Evolutionary conservation across 768 basidiomycete genomes (phyloP).

Genomic region (Cystobasidium onofrii): DNA sequence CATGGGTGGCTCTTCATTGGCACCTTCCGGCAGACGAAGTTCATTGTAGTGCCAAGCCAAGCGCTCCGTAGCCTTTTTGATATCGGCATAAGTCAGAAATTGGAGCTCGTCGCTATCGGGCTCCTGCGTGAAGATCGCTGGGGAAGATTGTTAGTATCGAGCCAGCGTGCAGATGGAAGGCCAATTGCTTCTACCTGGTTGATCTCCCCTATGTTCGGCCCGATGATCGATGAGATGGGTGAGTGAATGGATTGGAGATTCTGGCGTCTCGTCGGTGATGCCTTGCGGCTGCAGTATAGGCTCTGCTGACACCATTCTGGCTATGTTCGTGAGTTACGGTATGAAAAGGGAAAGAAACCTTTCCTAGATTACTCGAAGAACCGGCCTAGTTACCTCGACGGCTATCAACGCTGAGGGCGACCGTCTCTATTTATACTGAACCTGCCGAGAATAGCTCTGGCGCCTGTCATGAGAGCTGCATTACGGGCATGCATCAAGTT

Average conservation of each 20-base stretch:
- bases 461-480: no score
- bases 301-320: neutral
- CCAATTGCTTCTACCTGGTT: neutral
- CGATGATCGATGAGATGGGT: conserved; percentile 9
- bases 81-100: neutral
- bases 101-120: neutral
- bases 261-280: neutral
- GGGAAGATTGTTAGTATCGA: neutral
- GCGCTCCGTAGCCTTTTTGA: neutral
- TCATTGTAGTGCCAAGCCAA: neutral
- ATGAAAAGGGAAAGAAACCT: neutral
- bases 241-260: neutral
- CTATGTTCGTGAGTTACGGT: neutral
- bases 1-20: neutral
- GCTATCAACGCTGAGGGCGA: no score
- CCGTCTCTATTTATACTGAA: no score
- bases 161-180: neutral
- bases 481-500: no score
- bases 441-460: no score
- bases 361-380: neutral
- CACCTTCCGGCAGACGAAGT: neutral
- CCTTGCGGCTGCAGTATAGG: conserved; percentile 9
- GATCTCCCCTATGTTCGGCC: neutral
- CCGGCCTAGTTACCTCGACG: neutral
- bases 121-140: neutral